These are phyloP conservation scores for Funneliformis caledonium DNA, from an alignment of 371 early-diverging fungal genomes.

Conservation along the genomic window DNA sequence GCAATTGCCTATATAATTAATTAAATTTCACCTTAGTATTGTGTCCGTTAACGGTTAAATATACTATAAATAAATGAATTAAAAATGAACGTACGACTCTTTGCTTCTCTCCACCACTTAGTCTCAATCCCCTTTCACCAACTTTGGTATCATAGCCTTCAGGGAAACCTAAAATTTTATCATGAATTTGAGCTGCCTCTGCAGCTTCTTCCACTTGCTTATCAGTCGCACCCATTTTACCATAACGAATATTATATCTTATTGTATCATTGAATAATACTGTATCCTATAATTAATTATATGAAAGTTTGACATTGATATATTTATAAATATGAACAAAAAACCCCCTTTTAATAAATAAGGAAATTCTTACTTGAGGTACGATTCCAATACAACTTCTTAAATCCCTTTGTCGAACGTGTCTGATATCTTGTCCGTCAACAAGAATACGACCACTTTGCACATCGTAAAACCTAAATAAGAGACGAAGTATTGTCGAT, in stretches of 20 bases:
- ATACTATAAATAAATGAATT: background rate
- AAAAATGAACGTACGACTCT: constrained; percentile 56
- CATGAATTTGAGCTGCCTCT: constrained; percentile 62
- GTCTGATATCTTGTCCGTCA: constrained; percentile 85
- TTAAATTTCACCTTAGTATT: background rate
- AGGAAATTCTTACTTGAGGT: constrained; percentile 66
- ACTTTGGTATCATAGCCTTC: constrained; percentile 89
- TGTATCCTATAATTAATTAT: constrained; percentile 55
- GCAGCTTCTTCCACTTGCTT: constrained; percentile 57
- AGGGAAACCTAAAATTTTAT: constrained; percentile 58
- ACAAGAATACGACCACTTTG: constrained; percentile 80
- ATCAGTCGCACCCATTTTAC: constrained; percentile 47
- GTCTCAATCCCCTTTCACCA: constrained; percentile 90
- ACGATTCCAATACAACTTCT: constrained; percentile 84
- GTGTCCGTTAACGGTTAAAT: background rate
- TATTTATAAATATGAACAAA: background rate
- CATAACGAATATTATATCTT: constrained; percentile 66
- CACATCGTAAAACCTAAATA: constrained; percentile 89
- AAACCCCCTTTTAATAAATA: no score
- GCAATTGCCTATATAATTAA: constrained; percentile 66
- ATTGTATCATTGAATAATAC: constrained; percentile 65
- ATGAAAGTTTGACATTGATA: background rate
- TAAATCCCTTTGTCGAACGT: constrained; percentile 68
- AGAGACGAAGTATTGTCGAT: constrained; percentile 85
- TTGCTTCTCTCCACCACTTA: constrained; percentile 96